Base-by-base conservation (phyloP, 2,329 filamentous ascomycete species). In the Arachnomyces sp. region DNA sequence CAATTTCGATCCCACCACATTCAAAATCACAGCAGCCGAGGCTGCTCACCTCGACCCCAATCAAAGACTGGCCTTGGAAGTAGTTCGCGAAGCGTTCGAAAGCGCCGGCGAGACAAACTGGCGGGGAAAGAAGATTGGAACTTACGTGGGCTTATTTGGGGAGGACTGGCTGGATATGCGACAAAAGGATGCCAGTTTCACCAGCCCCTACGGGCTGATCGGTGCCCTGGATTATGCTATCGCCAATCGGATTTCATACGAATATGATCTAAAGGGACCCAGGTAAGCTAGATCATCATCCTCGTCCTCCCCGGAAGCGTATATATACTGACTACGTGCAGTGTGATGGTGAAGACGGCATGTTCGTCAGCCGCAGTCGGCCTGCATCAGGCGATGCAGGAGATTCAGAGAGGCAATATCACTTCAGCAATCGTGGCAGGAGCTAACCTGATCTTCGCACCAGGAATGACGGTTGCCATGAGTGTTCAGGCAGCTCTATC, bases 311-410 rank as follows among this genome's bases (percentile, higher is more conserved):
- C n/a, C n/a, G n/a, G n/a, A n/a, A n/a, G n/a, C n/a, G n/a, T n/a
- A n/a, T n/a, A n/a, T n/a, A n/a, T n/a, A n/a, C n/a, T n/a, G n/a
- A n/a, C n/a, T n/a, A n/a, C n/a, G n/a, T n/a, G n/a, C n/a, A n/a
- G n/a, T n/a, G n/a, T 69, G 51, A 68, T 64, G 0, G 57, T 72
- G 12, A 66, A 72, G 29, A 72, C 69, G 0, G 69, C 68, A 2
- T 72, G 69, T 38, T 69, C 66, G 1, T 65, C 65, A 1, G 62
- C 57, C 34, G 44, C 71, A 3, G 51, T 62, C 11, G 59, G 62
- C 2, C 36, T 65, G 0, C 59, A 65, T 39, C 54, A 58, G n/a
- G 61, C 59, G 1, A 54, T 61, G 7, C 49, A 57, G 31, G 51
- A 46, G 8, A 34, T 66, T 1, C 51, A 55, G 1, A 47, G 35